phyloP scores from a whole-genome alignment of 495 filamentous ascomycete genomes.

The Neurospora tetrasperma region DNA sequence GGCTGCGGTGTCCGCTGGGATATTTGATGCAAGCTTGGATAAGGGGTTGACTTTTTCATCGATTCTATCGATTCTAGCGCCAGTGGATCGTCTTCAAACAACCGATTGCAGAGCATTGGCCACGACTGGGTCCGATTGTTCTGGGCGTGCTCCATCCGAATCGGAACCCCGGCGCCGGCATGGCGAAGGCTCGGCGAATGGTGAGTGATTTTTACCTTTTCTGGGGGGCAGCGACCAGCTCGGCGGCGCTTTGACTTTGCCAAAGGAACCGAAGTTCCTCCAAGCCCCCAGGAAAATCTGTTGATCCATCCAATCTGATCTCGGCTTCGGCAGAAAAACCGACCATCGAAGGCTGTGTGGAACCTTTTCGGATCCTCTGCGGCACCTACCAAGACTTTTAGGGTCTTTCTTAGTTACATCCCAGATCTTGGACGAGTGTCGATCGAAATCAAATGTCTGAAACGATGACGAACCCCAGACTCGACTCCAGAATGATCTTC shows the following conservation, averaged over 20 bases:
- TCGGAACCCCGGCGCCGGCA: not conserved
- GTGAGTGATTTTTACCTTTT: not conserved
- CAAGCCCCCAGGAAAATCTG: not conserved
- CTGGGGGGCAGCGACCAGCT: not conserved
- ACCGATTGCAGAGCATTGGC: not conserved
- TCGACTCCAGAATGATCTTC: not conserved
- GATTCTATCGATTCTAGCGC: not conserved
- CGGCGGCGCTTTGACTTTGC: not conserved
- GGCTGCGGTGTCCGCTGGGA: not conserved
- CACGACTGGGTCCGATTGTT: not conserved
- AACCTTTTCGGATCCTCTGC: not conserved
- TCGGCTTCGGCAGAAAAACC: not conserved
- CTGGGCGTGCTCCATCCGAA: not conserved
- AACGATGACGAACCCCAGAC: not conserved
- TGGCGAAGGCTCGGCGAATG: not conserved
- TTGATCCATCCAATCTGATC: not conserved
- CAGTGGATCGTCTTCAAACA: not conserved
- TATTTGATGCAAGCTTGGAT: not conserved
- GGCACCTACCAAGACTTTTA: not conserved
- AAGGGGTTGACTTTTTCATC: not conserved
- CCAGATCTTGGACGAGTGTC: not conserved
- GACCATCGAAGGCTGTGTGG: not conserved
- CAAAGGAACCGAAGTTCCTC: not conserved
- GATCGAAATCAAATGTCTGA: not conserved
- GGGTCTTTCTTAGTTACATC: not conserved